Evolutionary conservation across 1,284 basidiomycete species (phyloP).

Genomic region (Ustilago crameri): DNA sequence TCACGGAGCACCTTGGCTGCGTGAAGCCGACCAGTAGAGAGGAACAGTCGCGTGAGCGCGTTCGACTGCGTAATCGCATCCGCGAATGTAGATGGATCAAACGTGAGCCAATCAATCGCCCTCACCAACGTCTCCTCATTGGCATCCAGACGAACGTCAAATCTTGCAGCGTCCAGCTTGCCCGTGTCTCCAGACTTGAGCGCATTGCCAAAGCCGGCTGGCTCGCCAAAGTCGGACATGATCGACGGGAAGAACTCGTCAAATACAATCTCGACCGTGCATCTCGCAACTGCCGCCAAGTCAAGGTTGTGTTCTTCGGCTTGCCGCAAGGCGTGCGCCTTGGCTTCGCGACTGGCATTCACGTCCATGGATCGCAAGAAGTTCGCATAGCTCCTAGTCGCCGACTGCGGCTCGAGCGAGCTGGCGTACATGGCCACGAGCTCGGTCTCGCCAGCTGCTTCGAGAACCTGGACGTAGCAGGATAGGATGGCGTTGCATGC

Average conservation of each 20-base stretch:
- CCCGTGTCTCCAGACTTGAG: conserved; percentile 12
- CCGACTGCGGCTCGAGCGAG: conserved; percentile 84
- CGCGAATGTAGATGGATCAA: conserved; percentile 70
- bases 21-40: conserved; percentile 58
- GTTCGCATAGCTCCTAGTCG: conserved; percentile 89
- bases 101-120: conserved; percentile 93
- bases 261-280: conserved; percentile 77
- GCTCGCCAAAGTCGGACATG: conserved; percentile 34
- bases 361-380: conserved; percentile 84
- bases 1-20: conserved; percentile 60
- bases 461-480: conserved; percentile 87
- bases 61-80: conserved; percentile 66
- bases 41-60: conserved; percentile 56
- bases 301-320: conserved; percentile 87
- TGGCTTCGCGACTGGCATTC: conserved; percentile 76
- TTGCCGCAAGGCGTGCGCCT: conserved; percentile 78
- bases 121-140: conserved; percentile 75
- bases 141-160: conserved; percentile 40
- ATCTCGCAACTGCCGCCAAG: conserved; percentile 81
- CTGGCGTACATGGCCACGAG: conserved; percentile 94
- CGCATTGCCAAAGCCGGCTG: conserved; percentile 19
- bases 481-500: conserved; percentile 83
- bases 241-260: conserved; percentile 73
- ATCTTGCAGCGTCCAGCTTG: conserved; percentile 28
- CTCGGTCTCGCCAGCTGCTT: conserved; percentile 77